These are phyloP conservation scores for Kurtzmaniella fragi DNA, from an alignment of 805 yeast genomes.

Conservation along the genomic window DNA sequence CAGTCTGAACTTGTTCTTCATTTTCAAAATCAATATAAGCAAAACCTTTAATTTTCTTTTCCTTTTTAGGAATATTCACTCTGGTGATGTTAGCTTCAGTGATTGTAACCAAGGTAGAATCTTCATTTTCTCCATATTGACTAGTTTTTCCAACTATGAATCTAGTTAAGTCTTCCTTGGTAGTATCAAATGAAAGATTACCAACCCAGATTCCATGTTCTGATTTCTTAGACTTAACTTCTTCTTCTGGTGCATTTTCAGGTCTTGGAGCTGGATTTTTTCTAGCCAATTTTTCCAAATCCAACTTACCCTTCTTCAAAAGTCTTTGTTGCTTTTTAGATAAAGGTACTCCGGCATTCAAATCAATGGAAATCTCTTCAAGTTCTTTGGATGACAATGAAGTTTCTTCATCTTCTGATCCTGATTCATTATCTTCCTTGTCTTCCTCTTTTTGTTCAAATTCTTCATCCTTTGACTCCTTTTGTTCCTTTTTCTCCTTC, in stretches of 20 bases:
- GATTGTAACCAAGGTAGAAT: slow-evolving; percentile 26
- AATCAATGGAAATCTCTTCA: slow-evolving; percentile 64
- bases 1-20: slow-evolving; percentile 54
- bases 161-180: slow-evolving; percentile 63
- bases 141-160: slow-evolving; percentile 60
- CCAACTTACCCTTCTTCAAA: slow-evolving; percentile 74
- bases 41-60: slow-evolving; percentile 72
- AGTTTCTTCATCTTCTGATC: slow-evolving; percentile 32
- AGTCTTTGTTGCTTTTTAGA: slow-evolving; percentile 89
- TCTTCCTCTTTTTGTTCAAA: slow-evolving; percentile 9
- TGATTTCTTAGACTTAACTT: slow-evolving; percentile 34
- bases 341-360: slow-evolving; percentile 69
- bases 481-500: slow-evolving; percentile 7
- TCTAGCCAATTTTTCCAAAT: slow-evolving; percentile 48
- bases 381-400: slow-evolving; percentile 30
- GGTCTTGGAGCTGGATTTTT: slow-evolving; percentile 39
- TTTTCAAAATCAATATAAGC: slow-evolving; percentile 82
- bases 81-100: slow-evolving; percentile 61
- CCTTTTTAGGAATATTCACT: slow-evolving; percentile 74
- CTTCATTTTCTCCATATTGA: slow-evolving; percentile 17
- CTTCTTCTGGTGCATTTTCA: slow-evolving; percentile 18
- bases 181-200: slow-evolving; percentile 80
- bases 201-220: slow-evolving; percentile 91
- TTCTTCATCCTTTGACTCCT: slow-evolving; percentile 9
- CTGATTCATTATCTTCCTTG: slow-evolving; percentile 19